A percentile compares a stretch with the other conserved stretches of the same genome.
These are phyloP conservation scores for Ananas comosus DNA, from an alignment of 176 grass and related monocot species.

Conservation along the genomic window DNA sequence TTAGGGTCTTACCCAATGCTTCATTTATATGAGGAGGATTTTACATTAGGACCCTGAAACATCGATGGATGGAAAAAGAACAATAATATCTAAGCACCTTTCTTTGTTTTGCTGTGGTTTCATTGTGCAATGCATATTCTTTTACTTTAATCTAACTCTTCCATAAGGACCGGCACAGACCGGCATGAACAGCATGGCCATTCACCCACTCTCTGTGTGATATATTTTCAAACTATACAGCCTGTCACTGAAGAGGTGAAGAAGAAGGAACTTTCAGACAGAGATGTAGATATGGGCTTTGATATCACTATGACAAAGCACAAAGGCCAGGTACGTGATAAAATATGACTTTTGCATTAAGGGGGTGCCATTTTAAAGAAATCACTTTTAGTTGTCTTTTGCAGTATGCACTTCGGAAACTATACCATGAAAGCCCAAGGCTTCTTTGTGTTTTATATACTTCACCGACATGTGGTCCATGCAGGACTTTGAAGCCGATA, in stretches of 20 bases:
- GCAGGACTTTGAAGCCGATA: slow-evolving; percentile 98
- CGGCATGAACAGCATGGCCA: too few relatives aligned
- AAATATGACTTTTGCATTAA: slow-evolving; percentile 1
- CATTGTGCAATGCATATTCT: not conserved
- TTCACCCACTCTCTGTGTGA: slow-evolving; percentile 8
- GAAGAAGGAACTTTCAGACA: slow-evolving; percentile 68
- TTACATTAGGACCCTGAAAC: too few relatives aligned
- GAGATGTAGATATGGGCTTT: slow-evolving; percentile 87
- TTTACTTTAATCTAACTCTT: not conserved
- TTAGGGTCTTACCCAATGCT: too few relatives aligned
- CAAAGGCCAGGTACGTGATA: slow-evolving; percentile 65
- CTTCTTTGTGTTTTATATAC: slow-evolving; percentile 91
- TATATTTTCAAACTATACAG: slow-evolving; percentile 31
- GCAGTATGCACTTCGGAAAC: slow-evolving; percentile 89
- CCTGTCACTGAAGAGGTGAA: slow-evolving; percentile 61
- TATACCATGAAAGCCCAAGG: slow-evolving; percentile 91
- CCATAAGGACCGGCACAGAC: too few relatives aligned
- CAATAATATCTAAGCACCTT: too few relatives aligned
- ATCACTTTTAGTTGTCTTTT: slow-evolving; percentile 17
- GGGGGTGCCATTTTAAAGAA: not conserved
- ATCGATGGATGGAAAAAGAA: too few relatives aligned
- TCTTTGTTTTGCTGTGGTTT: not conserved
- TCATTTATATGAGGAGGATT: too few relatives aligned
- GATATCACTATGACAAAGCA: slow-evolving; percentile 78
- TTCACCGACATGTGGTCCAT: slow-evolving; percentile 93